Conservation (phyloP, 805 yeast genomes). For the Wickerhamomyces bisporus region DNA sequence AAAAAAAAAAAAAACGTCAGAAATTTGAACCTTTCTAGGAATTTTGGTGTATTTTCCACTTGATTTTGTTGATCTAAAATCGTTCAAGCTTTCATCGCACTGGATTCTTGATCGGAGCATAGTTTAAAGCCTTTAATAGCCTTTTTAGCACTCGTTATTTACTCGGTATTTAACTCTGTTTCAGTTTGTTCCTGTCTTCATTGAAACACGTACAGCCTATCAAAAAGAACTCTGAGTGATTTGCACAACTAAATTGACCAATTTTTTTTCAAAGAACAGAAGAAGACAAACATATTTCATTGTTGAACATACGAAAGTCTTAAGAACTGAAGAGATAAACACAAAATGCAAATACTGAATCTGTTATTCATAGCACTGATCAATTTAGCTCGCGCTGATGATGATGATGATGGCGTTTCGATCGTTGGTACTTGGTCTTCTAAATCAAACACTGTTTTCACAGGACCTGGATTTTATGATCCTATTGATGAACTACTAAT, state of each 20-base stretch:
- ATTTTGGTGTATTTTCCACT: background rate
- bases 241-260: too few relatives aligned
- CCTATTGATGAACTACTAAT: conserved; percentile 92
- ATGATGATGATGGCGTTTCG: conserved; percentile 11
- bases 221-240: too few relatives aligned
- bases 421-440: conserved; percentile 93
- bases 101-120: too few relatives aligned
- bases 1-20: too few relatives aligned
- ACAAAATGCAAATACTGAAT: conserved; percentile 2
- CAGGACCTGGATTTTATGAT: conserved; percentile 95
- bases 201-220: too few relatives aligned
- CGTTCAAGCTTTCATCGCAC: too few relatives aligned
- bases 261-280: too few relatives aligned
- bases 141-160: too few relatives aligned
- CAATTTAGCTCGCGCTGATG: background rate
- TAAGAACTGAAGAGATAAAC: too few relatives aligned
- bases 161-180: background rate
- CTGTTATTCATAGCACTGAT: background rate
- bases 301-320: too few relatives aligned
- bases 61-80: background rate
- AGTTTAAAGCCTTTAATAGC: too few relatives aligned
- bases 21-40: too few relatives aligned
- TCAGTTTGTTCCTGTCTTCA: background rate
- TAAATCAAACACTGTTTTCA: conserved; percentile 88
- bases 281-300: background rate